phyloP scores from a whole-genome alignment of 139 green algal genomes.

The Picochlorum sp. region DNA sequence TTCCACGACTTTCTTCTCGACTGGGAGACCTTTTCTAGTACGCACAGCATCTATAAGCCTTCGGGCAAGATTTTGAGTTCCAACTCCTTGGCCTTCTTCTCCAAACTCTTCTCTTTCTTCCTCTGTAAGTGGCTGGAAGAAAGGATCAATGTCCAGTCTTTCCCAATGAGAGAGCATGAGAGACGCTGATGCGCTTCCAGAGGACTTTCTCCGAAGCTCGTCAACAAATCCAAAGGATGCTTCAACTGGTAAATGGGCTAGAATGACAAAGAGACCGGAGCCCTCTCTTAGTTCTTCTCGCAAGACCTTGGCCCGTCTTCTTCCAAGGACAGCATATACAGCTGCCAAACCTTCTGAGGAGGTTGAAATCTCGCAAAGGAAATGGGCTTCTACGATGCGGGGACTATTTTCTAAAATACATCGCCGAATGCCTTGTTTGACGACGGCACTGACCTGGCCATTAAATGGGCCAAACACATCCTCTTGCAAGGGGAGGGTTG shows the following conservation, averaged over 20 bases:
- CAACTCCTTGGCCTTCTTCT: constrained; percentile 64
- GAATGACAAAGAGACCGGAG: constrained; percentile 79
- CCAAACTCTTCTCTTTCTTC: constrained; percentile 97
- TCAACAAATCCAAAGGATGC: constrained; percentile 91
- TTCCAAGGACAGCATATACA: constrained; percentile 79
- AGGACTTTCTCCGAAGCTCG: constrained; percentile 77
- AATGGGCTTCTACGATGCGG: constrained; percentile 90
- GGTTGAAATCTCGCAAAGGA: constrained; percentile 76
- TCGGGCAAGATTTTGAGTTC: constrained; percentile 66
- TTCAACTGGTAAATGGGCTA: constrained; percentile 80
- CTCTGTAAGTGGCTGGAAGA: constrained; percentile 90
- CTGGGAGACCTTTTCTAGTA: constrained; percentile 82
- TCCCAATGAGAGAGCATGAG: constrained; percentile 96
- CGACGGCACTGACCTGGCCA: constrained; percentile 65
- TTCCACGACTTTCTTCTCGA: constrained; percentile 93
- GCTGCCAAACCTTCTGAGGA: constrained; percentile 49
- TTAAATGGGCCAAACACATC: constrained; percentile 81
- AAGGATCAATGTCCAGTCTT: constrained; percentile 84
- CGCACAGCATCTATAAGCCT: constrained; percentile 76
- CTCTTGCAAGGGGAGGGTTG: constrained; percentile 41
- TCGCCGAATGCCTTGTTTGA: constrained; percentile 58
- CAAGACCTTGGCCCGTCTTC: constrained; percentile 69
- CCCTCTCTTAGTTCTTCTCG: constrained; percentile 90
- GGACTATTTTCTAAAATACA: constrained; percentile 72
- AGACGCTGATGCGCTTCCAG: constrained; percentile 71